Evolutionary conservation across 169 alveolate genomes (phyloP).

Genomic region (Amoebophrya sp.): DNA sequence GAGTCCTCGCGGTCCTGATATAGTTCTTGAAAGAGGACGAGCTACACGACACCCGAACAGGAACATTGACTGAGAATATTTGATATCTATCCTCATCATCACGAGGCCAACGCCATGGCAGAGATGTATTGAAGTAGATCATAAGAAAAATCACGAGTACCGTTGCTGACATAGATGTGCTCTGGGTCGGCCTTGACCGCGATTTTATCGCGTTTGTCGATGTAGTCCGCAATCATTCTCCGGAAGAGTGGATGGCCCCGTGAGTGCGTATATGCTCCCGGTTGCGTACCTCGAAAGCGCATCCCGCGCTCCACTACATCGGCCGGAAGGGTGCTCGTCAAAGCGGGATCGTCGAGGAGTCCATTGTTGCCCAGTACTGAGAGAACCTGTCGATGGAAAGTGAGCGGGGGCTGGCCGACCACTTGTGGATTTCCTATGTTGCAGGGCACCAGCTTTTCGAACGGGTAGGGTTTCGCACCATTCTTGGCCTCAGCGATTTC

Average conservation of each 20-base stretch:
- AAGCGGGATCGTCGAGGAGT: not conserved
- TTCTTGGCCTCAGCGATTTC: not conserved
- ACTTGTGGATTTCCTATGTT: slow-evolving; percentile 60
- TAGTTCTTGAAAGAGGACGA: slow-evolving; percentile 19
- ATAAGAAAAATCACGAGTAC: too few species aligned
- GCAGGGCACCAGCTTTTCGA: slow-evolving; percentile 40
- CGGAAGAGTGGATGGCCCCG: slow-evolving; percentile 39
- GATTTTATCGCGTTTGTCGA: slow-evolving; percentile 47
- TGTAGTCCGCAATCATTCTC: slow-evolving; percentile 39
- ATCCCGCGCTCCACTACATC: slow-evolving; percentile 47
- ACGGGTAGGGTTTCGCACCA: not conserved
- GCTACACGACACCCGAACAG: slow-evolving; percentile 35
- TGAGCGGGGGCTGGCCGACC: slow-evolving; percentile 56
- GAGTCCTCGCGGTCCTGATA: slow-evolving; percentile 29
- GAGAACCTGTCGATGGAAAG: slow-evolving; percentile 54
- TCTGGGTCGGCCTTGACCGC: slow-evolving; percentile 46
- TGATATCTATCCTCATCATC: not conserved
- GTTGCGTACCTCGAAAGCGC: not conserved
- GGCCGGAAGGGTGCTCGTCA: slow-evolving; percentile 18
- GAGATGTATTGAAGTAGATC: too few species aligned
- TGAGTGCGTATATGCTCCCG: slow-evolving; percentile 33
- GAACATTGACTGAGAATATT: slow-evolving; percentile 37
- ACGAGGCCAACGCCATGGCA: too few species aligned
- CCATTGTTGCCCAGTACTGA: slow-evolving; percentile 31
- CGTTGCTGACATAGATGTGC: slow-evolving; percentile 56